These are phyloP conservation scores for Brassica incana DNA, from an alignment of 345 rosid species.

Conservation along the genomic window DNA sequence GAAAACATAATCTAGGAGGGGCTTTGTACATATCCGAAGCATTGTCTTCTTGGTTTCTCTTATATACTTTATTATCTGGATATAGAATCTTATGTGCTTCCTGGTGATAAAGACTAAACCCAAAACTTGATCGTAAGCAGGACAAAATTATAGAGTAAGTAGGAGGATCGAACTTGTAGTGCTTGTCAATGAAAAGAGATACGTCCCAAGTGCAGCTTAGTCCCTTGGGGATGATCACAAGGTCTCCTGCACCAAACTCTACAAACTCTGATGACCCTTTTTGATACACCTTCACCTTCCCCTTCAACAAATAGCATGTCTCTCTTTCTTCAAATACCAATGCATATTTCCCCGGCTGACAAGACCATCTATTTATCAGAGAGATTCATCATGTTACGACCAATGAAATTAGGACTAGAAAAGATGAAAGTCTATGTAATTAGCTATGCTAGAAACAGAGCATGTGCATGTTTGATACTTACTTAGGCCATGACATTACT, in stretches of 20 bases:
- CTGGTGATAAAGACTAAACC: slow-evolving; percentile 29
- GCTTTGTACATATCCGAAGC: slow-evolving; percentile 14
- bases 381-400: slow-evolving; percentile 19
- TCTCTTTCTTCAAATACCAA: slow-evolving; percentile 87
- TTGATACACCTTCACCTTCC: slow-evolving; percentile 75
- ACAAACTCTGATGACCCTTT: slow-evolving; percentile 56
- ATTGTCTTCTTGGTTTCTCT: slow-evolving; percentile 7
- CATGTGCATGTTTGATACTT: slow-evolving; percentile 28
- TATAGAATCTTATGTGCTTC: slow-evolving; percentile 29
- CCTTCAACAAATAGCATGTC: slow-evolving; percentile 80
- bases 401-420: background rate
- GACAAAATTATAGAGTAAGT: background rate
- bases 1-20: slow-evolving; percentile 20
- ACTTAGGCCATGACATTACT: slow-evolving; percentile 46
- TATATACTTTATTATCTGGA: slow-evolving; percentile 14
- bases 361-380: slow-evolving; percentile 68
- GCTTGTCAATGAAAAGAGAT: slow-evolving; percentile 76
- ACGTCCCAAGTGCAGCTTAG: slow-evolving; percentile 97
- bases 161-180: slow-evolving; percentile 82
- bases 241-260: slow-evolving; percentile 95
- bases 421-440: background rate
- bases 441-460: slow-evolving; percentile 14
- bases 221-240: slow-evolving; percentile 84
- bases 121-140: slow-evolving; percentile 19
- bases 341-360: slow-evolving; percentile 86